A percentile compares a stretch with the other conserved stretches of the same genome.
These are phyloP conservation scores for Penicillium aurantiogriseum DNA, from an alignment of 2,329 filamentous ascomycete genomes.

Conservation along the genomic window DNA sequence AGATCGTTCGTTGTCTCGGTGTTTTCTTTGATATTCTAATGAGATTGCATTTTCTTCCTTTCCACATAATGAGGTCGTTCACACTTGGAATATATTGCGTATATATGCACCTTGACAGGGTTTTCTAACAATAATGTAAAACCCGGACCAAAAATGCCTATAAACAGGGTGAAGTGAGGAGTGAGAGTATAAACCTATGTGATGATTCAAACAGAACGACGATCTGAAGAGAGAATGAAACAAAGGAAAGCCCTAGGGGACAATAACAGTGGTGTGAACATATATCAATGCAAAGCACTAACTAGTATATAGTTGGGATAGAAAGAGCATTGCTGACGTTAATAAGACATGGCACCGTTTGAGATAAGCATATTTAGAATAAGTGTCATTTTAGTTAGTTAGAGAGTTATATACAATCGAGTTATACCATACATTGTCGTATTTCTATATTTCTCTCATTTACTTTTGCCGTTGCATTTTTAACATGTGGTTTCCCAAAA, in stretches of 20 bases:
- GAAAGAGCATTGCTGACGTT: not conserved
- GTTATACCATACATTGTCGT: too few relatives aligned
- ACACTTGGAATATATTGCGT: not conserved
- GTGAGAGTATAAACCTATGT: not conserved
- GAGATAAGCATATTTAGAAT: too few relatives aligned
- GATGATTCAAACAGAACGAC: not conserved
- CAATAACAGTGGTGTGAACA: not conserved
- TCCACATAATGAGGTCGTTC: not conserved
- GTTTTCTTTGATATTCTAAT: not conserved
- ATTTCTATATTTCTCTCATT: too few relatives aligned
- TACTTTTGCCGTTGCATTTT: too few relatives aligned
- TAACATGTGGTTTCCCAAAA: too few relatives aligned
- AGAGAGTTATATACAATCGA: not conserved
- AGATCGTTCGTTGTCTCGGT: not conserved
- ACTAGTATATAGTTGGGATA: not conserved
- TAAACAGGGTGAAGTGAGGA: too few relatives aligned
- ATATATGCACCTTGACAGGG: too few relatives aligned
- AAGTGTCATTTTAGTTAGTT: not conserved
- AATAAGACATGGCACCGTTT: too few relatives aligned
- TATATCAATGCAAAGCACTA: not conserved
- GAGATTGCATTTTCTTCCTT: not conserved
- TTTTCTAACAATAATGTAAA: too few relatives aligned
- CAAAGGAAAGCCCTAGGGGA: not conserved
- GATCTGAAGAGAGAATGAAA: not conserved
- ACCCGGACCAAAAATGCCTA: too few relatives aligned